Evolutionary conservation across 192 early-diverging fungal species (phyloP), one percentile per base, ranked within the genome.

Genomic region (Backusella westeae): DNA sequence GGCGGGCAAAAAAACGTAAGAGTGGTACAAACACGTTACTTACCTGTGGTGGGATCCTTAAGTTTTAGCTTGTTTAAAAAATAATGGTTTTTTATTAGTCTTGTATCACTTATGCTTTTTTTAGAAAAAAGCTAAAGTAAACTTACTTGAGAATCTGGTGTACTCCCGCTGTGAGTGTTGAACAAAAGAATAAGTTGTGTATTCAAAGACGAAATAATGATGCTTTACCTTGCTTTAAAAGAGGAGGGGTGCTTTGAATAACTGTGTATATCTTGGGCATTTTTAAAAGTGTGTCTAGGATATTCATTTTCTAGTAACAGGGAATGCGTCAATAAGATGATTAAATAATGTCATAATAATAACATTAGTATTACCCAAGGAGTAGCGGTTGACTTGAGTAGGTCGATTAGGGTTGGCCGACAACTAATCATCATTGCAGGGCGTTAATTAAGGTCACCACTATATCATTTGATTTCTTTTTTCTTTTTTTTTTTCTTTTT

Each of bases 341-440:
- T 19, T 46, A 34, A 71, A 12, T 12, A 32, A 32, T 71, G 29
- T 9, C 21, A 17, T 5, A 41, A 15, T 49, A 46, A 42, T 46
- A 46, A 32, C 12, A 42, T 19, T 9, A 29, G 23, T 41, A 70
- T 72, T 72, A 72, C 70, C 41, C 14, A 6, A 42, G 4, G 29
- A 19, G 59, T 39, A 74, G 6, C 53, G 72, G 26, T 36, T 39
- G 4, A 63, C 10, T 23, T 35, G 17, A 65, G 23, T 41, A 1
- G 74, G 74, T 29, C 65, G 39, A 68, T 75, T 75, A 38, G 74
- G 66, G 42, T 75, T 75, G 38, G 74, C 74, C 9, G 65, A 67
- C 34, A 75, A 34, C 63, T 75, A 66, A 66, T 19, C 35, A 32
- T 10, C 1, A 23, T 15, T 70, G 38, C 3, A 26, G 23, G 36